Conservation (phyloP, 2,329 filamentous ascomycete genomes). For the Purpureocillium takamizusanense region DNA sequence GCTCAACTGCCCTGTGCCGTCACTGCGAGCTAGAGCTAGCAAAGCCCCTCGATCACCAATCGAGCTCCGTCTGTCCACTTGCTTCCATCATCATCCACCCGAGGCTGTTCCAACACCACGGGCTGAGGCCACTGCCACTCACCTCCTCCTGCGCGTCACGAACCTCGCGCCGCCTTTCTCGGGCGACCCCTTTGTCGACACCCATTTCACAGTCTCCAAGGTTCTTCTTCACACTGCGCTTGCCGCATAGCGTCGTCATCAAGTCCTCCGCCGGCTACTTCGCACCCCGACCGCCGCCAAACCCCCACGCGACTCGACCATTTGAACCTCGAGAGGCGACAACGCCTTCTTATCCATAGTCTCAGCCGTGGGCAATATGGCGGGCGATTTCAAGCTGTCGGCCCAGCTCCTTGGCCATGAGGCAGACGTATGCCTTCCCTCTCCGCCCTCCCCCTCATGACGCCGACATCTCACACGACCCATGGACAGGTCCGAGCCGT, state of each 20-base stretch:
- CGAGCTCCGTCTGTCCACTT: constrained; percentile 4
- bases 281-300: too few relatives aligned
- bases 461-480: background rate
- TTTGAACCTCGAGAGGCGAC: background rate
- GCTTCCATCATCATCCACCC: constrained; percentile 6
- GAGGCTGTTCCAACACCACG: background rate
- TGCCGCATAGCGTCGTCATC: too few relatives aligned
- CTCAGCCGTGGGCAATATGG: constrained; percentile 39
- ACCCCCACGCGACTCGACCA: constrained; percentile 4
- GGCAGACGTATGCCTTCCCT: constrained; percentile 62
- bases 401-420: constrained; percentile 83
- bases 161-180: too few relatives aligned
- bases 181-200: too few relatives aligned
- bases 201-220: too few relatives aligned
- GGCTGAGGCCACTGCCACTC: too few relatives aligned
- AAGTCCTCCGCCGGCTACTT: too few relatives aligned
- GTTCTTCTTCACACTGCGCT: too few relatives aligned
- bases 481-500: constrained; percentile 70
- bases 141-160: too few relatives aligned
- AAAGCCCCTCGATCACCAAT: constrained; percentile 1
- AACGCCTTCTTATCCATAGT: background rate
- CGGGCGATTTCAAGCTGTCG: constrained; percentile 84
- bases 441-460: background rate
- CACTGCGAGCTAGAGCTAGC: too few relatives aligned
- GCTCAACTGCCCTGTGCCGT: background rate